Conservation (phyloP, 2,329 filamentous ascomycete species). For the Neopestalotiopsis sp. region DNA sequence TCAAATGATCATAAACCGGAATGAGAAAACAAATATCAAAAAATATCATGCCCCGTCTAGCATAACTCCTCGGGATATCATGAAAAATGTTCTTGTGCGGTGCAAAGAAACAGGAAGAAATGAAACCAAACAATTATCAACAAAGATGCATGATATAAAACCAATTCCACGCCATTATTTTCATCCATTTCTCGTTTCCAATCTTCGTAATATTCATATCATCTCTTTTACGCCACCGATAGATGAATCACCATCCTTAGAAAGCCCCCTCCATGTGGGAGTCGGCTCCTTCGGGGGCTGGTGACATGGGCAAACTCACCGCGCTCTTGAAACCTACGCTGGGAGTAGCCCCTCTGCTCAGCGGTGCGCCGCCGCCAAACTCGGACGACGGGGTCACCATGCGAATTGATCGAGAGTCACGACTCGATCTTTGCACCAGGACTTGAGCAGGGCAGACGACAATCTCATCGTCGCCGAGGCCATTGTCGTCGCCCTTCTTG, state of each 20-base stretch:
- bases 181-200: not conserved
- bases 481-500: slow-evolving; percentile 90
- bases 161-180: not conserved
- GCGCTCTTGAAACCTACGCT: slow-evolving; percentile 25
- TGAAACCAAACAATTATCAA: not conserved
- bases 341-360: slow-evolving; percentile 35
- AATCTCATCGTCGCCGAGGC: slow-evolving; percentile 89
- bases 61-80: slow-evolving; percentile 13
- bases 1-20: not conserved
- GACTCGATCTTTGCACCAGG: slow-evolving; percentile 67
- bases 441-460: slow-evolving; percentile 96
- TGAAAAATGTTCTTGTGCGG: slow-evolving; percentile 2
- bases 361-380: slow-evolving; percentile 52
- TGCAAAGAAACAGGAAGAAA: not conserved
- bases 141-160: not conserved
- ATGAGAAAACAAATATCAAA: not conserved
- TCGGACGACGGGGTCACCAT: slow-evolving; percentile 57
- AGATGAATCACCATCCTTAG: not conserved
- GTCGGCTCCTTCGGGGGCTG: slow-evolving; percentile 3
- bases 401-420: slow-evolving; percentile 33
- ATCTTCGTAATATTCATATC: not conserved
- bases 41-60: slow-evolving; percentile 8
- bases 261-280: slow-evolving; percentile 14
- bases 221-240: not conserved
- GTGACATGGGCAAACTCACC: slow-evolving; percentile 23